phyloP scores from a whole-genome alignment of 2,329 filamentous ascomycete genomes.

The Claviceps cyperi region DNA sequence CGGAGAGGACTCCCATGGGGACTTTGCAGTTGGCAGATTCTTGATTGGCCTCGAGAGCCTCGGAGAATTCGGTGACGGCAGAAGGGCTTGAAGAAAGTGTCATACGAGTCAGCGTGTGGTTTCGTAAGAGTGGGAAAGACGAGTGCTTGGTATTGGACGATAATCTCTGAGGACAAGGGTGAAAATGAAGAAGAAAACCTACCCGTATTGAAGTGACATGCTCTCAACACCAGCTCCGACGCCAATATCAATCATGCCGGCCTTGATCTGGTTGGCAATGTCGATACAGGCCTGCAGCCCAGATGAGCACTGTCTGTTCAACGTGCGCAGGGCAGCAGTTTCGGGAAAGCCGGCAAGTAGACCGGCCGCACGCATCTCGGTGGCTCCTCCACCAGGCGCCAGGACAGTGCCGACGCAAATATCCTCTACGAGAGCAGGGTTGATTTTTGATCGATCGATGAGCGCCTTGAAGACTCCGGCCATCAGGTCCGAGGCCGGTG shows the following conservation, averaged over 20 bases:
- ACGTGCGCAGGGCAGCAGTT: constrained; percentile 64
- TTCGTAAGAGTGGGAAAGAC: no score
- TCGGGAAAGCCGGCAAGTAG: constrained; percentile 85
- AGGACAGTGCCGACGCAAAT: constrained; percentile 85
- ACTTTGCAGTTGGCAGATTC: constrained; percentile 94
- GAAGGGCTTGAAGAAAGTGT: constrained; percentile 39
- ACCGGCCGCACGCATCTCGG: constrained; percentile 87
- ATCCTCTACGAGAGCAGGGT: constrained; percentile 79
- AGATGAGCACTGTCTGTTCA: constrained; percentile 91
- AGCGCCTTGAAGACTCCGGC: constrained; percentile 69
- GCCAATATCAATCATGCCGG: constrained; percentile 90
- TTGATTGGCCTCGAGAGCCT: constrained; percentile 65
- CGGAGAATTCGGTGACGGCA: constrained; percentile 86
- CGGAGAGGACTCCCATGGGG: constrained; percentile 85
- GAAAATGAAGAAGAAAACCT: constrained; percentile 17
- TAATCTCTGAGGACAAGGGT: not conserved
- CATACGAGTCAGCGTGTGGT: not conserved
- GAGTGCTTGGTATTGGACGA: no score
- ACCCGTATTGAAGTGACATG: constrained; percentile 90
- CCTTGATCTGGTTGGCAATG: constrained; percentile 80
- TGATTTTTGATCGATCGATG: constrained; percentile 73
- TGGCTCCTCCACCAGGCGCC: constrained; percentile 83
- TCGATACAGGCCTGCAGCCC: constrained; percentile 88
- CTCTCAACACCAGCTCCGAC: constrained; percentile 92
- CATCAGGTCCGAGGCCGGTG: constrained; percentile 71